A percentile compares a stretch with the other conserved stretches of the same genome.
Evolutionary conservation across 768 basidiomycete species (phyloP).

Genomic region (Mycena albidolilacea): DNA sequence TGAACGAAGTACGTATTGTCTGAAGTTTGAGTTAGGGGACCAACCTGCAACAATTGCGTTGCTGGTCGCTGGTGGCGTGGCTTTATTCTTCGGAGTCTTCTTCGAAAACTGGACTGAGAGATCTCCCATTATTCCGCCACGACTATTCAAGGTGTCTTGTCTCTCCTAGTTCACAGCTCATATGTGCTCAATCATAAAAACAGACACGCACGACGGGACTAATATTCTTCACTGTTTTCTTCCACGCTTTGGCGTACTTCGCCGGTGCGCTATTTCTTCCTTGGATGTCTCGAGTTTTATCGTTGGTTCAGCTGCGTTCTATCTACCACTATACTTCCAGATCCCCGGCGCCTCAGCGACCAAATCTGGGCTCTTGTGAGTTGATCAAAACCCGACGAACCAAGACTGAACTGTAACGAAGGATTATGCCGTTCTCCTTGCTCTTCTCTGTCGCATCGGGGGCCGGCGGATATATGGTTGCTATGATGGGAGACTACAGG

Average conservation of each 20-base stretch:
- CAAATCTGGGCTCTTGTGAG: slow-evolving; percentile 74
- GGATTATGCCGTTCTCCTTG: slow-evolving; percentile 83
- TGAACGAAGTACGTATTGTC: neutral
- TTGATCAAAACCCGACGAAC: neutral
- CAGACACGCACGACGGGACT: slow-evolving; percentile 83
- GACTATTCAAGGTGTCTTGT: slow-evolving; percentile 73
- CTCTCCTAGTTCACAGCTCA: neutral
- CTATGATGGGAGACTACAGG: slow-evolving; percentile 69
- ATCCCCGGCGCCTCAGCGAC: slow-evolving; percentile 84
- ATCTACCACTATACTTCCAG: slow-evolving; percentile 86
- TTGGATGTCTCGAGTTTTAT: neutral
- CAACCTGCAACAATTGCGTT: slow-evolving; percentile 71
- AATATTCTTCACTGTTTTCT: slow-evolving; percentile 69
- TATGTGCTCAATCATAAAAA: neutral
- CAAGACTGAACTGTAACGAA: slow-evolving; percentile 41
- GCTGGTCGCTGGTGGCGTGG: slow-evolving; percentile 66
- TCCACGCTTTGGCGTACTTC: slow-evolving; percentile 79
- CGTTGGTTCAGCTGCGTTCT: slow-evolving; percentile 62
- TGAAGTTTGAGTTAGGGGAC: slow-evolving; percentile 60
- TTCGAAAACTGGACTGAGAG: slow-evolving; percentile 75
- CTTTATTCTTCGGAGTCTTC: slow-evolving; percentile 65
- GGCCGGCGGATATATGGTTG: slow-evolving; percentile 68
- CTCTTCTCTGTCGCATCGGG: slow-evolving; percentile 69
- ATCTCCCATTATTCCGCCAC: slow-evolving; percentile 81
- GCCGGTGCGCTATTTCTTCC: slow-evolving; percentile 49